phyloP scores from a whole-genome alignment of 148 eudicot species.

The Cornus controversa region DNA sequence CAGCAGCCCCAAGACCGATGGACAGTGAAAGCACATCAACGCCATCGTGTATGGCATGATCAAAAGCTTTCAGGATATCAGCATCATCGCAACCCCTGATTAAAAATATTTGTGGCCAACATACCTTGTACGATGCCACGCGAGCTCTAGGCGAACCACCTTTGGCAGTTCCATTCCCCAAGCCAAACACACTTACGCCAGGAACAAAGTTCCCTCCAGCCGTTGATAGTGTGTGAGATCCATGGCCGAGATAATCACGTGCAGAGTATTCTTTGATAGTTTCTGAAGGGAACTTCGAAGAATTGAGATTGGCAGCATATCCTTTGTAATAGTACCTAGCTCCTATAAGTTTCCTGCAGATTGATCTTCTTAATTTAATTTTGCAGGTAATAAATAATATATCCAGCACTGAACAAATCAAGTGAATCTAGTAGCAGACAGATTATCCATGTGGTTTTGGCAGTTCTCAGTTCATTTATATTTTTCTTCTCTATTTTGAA shows the following conservation, averaged over 20 bases:
- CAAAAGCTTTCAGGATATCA: slow-evolving; percentile 54
- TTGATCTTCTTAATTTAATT: too few species aligned
- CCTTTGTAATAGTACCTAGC: too few species aligned
- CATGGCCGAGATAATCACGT: slow-evolving; percentile 4
- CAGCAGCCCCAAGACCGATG: slow-evolving; percentile 29
- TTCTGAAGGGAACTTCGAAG: neutral
- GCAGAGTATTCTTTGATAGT: too few species aligned
- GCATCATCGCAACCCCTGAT: slow-evolving; percentile 34
- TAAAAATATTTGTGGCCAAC: slow-evolving; percentile 20
- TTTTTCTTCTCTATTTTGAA: too few species aligned
- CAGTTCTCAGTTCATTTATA: too few species aligned
- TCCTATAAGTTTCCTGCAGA: too few species aligned
- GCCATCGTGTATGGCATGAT: slow-evolving; percentile 1
- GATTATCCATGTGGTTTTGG: too few species aligned
- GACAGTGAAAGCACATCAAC: slow-evolving; percentile 24
- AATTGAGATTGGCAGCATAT: too few species aligned
- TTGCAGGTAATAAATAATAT: too few species aligned
- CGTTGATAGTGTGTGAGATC: slow-evolving; percentile 15
- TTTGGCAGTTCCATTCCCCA: slow-evolving; percentile 43
- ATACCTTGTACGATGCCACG: slow-evolving; percentile 63
- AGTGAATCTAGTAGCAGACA: too few species aligned
- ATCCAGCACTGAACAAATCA: too few species aligned
- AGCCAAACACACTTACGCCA: neutral
- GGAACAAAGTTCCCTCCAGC: slow-evolving; percentile 9
- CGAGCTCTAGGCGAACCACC: slow-evolving; percentile 73